phyloP scores from a whole-genome alignment of 164 flowering plant genomes.

The Vitis cinerea region DNA sequence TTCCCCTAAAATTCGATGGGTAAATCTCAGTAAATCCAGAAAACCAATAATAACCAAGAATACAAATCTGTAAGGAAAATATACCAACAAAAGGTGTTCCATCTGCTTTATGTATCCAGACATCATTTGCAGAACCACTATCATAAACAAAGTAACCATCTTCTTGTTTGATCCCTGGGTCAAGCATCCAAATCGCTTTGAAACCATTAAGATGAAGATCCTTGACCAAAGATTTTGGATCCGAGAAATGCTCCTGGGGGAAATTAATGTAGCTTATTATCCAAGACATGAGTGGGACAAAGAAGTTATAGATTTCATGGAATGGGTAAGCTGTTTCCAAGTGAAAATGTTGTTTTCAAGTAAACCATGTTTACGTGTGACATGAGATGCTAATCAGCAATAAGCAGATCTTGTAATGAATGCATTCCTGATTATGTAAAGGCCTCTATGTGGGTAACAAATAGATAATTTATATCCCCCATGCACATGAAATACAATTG shows the following conservation, averaged over 20 bases:
- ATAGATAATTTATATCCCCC: too few species aligned
- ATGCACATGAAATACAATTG: too few species aligned
- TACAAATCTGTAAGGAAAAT: conserved; percentile 7
- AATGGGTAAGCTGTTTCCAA: neutral
- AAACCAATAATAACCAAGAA: neutral
- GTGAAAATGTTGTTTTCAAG: too few species aligned
- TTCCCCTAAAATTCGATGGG: conserved; percentile 47
- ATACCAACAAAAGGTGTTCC: conserved; percentile 80
- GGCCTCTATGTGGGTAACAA: too few species aligned
- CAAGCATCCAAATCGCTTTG: conserved; percentile 99
- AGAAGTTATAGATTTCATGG: neutral
- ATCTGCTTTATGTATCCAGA: conserved; percentile 76
- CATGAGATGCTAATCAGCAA: too few species aligned
- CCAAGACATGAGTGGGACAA: neutral
- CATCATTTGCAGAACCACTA: conserved; percentile 65
- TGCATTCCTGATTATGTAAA: too few species aligned
- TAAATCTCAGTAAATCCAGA: conserved; percentile 1
- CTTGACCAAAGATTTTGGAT: conserved; percentile 68
- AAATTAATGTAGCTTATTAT: neutral
- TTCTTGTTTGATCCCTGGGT: conserved; percentile 88
- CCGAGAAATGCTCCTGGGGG: conserved; percentile 66
- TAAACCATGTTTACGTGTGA: too few species aligned
- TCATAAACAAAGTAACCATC: conserved; percentile 84
- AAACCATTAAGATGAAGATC: conserved; percentile 74
- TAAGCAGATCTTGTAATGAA: too few species aligned